These are phyloP conservation scores for Thelonectria discophora DNA, from an alignment of 2,329 filamentous ascomycete genomes.

Conservation along the genomic window DNA sequence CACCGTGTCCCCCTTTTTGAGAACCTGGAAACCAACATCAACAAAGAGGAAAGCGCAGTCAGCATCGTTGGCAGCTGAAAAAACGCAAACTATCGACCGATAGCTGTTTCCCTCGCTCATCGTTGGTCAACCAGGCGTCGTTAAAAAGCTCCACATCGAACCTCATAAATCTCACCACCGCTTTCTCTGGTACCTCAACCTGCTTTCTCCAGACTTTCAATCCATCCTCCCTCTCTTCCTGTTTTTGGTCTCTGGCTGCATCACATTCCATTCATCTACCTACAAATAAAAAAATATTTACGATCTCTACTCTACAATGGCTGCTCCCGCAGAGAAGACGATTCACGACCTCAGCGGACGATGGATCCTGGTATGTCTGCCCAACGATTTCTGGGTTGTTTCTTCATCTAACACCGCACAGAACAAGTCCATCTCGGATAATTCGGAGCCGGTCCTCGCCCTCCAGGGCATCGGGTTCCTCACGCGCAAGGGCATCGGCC, in stretches of 20 bases:
- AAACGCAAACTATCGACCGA: not conserved
- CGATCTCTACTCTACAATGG: slow-evolving; percentile 60
- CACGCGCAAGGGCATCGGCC: slow-evolving; percentile 74
- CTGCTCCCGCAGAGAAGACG: slow-evolving; percentile 73
- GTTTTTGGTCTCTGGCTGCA: too few species aligned
- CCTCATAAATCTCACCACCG: slow-evolving; percentile 5
- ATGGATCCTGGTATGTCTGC: slow-evolving; percentile 71
- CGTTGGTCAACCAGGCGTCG: not conserved
- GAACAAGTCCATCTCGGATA: slow-evolving; percentile 80
- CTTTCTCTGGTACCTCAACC: not conserved
- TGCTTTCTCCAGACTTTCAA: not conserved
- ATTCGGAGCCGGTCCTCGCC: slow-evolving; percentile 72
- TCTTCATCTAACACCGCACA: slow-evolving; percentile 46
- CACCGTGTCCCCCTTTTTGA: too few species aligned
- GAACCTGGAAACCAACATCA: too few species aligned
- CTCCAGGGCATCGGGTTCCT: slow-evolving; percentile 79
- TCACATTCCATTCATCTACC: not conserved
- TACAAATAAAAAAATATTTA: not conserved
- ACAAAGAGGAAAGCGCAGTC: not conserved
- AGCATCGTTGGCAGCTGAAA: not conserved
- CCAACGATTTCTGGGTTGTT: slow-evolving; percentile 1
- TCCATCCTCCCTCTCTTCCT: too few species aligned
- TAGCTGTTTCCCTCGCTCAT: not conserved
- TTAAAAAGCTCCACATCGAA: slow-evolving; percentile 1
- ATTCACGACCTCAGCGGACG: slow-evolving; percentile 73